phyloP scores from a whole-genome alignment of 176 grass and related monocot species.

The Oryza meridionalis region DNA sequence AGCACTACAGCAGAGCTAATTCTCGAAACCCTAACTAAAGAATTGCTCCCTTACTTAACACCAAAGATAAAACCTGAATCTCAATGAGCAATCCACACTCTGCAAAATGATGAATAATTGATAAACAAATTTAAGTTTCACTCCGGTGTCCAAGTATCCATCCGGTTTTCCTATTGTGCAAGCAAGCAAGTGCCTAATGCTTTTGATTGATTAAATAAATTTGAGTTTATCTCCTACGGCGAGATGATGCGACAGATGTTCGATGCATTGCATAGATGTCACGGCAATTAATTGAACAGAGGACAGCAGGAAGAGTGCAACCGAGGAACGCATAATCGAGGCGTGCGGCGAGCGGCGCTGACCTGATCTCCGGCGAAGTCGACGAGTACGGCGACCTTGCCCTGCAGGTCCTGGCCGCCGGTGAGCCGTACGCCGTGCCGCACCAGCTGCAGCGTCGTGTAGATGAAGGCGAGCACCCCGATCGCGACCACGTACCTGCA shows the following conservation, averaged over 20 bases:
- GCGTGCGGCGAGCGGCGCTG: neutral
- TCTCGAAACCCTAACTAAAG: neutral
- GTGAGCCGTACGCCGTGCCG: conserved; percentile 59
- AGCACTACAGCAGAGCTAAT: neutral
- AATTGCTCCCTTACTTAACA: neutral
- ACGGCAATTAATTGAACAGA: neutral
- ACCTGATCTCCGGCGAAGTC: conserved; percentile 94
- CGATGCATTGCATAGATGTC: neutral
- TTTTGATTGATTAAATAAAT: neutral
- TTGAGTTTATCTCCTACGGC: neutral
- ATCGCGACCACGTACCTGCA: conserved; percentile 76
- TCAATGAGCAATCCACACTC: neutral
- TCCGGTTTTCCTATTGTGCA: conserved; percentile 18
- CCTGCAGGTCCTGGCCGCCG: conserved; percentile 62
- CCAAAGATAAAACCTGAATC: neutral
- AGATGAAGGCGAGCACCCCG: conserved; percentile 64
- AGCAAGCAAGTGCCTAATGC: conserved; percentile 16
- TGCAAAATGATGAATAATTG: neutral
- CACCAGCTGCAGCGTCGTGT: conserved; percentile 66
- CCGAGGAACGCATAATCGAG: neutral
- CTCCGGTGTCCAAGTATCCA: neutral
- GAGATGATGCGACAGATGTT: neutral
- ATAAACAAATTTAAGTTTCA: neutral
- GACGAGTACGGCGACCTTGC: conserved; percentile 43
- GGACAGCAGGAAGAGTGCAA: neutral